Evolutionary conservation across 2,329 filamentous ascomycete genomes (phyloP).

Genomic region (Penicillium glabrum): DNA sequence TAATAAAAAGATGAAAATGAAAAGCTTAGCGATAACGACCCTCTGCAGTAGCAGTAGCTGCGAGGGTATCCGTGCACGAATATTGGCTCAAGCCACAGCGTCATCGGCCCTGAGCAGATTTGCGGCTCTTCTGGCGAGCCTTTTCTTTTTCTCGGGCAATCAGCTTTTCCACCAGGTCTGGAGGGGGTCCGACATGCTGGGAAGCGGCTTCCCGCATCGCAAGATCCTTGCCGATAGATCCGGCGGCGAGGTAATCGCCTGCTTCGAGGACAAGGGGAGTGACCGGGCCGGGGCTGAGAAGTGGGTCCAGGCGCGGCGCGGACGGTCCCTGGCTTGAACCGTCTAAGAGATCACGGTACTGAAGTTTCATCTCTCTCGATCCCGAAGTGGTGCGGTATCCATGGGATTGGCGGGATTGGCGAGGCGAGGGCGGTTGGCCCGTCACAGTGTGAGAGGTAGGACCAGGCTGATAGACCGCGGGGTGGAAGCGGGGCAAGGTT

Average conservation of each 20-base stretch:
- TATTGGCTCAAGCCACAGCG: background rate
- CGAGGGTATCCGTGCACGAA: conserved; percentile 1
- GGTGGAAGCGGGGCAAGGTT: conserved; percentile 47
- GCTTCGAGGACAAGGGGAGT: conserved; percentile 45
- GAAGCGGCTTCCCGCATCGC: conserved; percentile 18
- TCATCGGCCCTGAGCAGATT: conserved; percentile 30
- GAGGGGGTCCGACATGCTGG: conserved; percentile 24
- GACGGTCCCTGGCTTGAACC: conserved; percentile 38
- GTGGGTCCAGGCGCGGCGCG: conserved; percentile 45
- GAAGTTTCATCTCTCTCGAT: conserved; percentile 40
- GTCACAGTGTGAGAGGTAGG: conserved; percentile 21
- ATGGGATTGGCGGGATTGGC: conserved; percentile 29
- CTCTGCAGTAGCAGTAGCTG: conserved; percentile 16
- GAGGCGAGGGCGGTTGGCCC: conserved; percentile 33
- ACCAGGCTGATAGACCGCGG: conserved; percentile 43
- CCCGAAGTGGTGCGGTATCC: conserved; percentile 33
- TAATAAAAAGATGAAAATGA: background rate
- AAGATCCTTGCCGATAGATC: conserved; percentile 22
- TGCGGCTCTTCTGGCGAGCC: conserved; percentile 28
- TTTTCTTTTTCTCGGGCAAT: conserved; percentile 36
- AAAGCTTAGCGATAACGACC: background rate
- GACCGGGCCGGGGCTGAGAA: conserved; percentile 48
- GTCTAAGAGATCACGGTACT: conserved; percentile 46
- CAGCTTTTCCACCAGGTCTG: conserved; percentile 35
- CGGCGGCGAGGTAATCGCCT: conserved; percentile 42